Conservation (phyloP, 495 filamentous ascomycete species). For the Amniculicola lignicola region DNA sequence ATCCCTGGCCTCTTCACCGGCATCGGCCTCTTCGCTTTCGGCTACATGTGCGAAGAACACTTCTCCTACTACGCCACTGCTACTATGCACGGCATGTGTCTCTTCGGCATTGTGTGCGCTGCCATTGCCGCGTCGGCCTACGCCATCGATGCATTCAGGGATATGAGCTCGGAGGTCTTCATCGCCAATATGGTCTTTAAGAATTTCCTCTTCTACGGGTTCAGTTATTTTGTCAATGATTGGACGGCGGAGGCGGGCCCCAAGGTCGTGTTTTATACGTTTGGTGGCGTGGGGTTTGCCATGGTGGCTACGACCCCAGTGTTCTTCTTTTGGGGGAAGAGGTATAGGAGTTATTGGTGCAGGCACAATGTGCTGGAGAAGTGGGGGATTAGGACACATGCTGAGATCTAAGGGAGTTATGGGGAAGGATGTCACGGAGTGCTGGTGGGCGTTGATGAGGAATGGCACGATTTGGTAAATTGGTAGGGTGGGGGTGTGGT, state of each 20-base stretch:
- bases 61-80: slow-evolving; percentile 27
- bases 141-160: slow-evolving; percentile 32
- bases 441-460: too few relatives aligned
- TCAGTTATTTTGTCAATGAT: slow-evolving; percentile 33
- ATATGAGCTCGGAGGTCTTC: slow-evolving; percentile 31
- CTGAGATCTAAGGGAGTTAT: slow-evolving; percentile 30
- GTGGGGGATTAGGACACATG: slow-evolving; percentile 31
- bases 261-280: slow-evolving; percentile 27
- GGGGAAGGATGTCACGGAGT: too few relatives aligned
- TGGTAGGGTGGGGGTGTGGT: too few relatives aligned
- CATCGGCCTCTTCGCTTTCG: slow-evolving; percentile 27
- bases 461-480: too few relatives aligned
- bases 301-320: slow-evolving; percentile 21
- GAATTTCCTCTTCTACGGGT: slow-evolving; percentile 33
- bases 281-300: slow-evolving; percentile 21
- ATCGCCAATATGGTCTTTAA: slow-evolving; percentile 36
- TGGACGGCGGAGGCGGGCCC: slow-evolving; percentile 27
- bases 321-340: slow-evolving; percentile 33
- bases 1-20: slow-evolving; percentile 9
- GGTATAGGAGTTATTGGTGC: slow-evolving; percentile 34
- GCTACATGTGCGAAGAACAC: slow-evolving; percentile 24
- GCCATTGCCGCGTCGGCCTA: slow-evolving; percentile 24
- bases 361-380: slow-evolving; percentile 32
- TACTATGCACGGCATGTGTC: slow-evolving; percentile 19
- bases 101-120: slow-evolving; percentile 27